phyloP scores from a whole-genome alignment of 2,329 filamentous ascomycete species.

The Rugonectria rugulosa region DNA sequence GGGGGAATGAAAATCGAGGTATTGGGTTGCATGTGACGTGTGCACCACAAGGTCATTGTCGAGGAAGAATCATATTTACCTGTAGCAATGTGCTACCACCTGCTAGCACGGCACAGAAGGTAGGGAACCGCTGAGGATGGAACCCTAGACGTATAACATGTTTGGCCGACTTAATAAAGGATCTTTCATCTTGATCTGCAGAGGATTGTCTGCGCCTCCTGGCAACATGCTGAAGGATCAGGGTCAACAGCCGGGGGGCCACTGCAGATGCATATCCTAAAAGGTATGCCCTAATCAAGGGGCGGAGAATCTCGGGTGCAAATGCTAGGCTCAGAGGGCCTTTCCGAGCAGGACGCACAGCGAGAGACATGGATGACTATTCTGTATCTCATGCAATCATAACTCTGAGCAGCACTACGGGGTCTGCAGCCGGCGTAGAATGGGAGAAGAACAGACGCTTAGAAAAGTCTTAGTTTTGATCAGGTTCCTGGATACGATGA shows the following conservation, averaged over 20 bases:
- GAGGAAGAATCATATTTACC: constrained; percentile 47
- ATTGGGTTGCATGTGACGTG: constrained; percentile 11
- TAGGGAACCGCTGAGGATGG: constrained; percentile 64
- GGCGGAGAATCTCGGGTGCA: constrained; percentile 60
- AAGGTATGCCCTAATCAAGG: constrained; percentile 65
- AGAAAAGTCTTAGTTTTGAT: constrained; percentile 5
- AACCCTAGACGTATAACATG: constrained; percentile 59
- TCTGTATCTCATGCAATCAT: constrained; percentile 25
- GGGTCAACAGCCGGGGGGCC: constrained; percentile 61
- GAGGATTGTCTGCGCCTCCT: constrained; percentile 42
- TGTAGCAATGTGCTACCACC: constrained; percentile 69
- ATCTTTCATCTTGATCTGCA: constrained; percentile 38
- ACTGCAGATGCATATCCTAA: constrained; percentile 68
- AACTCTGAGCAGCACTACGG: constrained; percentile 30
- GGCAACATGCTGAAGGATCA: constrained; percentile 60
- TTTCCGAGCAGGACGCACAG: constrained; percentile 26
- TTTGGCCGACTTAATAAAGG: constrained; percentile 44
- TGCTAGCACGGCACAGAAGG: constrained; percentile 67
- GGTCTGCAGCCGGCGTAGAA: constrained; percentile 32
- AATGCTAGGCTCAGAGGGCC: constrained; percentile 37
- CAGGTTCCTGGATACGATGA: constrained; percentile 30
- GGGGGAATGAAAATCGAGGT: not conserved
- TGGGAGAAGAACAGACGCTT: not conserved
- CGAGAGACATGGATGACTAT: constrained; percentile 26
- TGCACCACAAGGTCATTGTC: not conserved